phyloP scores from a whole-genome alignment of 2,329 filamentous ascomycete species.

The Akanthomyces dipterigenus region DNA sequence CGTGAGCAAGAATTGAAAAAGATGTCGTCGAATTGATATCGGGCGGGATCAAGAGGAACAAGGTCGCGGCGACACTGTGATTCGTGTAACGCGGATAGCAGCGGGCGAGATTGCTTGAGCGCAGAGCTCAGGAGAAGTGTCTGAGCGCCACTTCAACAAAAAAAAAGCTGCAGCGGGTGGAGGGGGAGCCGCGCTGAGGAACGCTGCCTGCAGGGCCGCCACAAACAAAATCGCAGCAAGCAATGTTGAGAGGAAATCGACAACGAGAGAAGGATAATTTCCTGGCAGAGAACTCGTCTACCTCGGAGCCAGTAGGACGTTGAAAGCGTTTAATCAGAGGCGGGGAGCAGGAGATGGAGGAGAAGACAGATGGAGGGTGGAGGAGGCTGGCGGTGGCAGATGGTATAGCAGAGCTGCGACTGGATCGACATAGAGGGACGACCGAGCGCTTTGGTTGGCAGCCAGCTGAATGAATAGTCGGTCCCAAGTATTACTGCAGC shows the following conservation, averaged over 20 bases:
- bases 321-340: neutral
- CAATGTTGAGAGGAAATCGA: neutral
- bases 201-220: neutral
- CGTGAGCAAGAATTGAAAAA: neutral
- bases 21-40: slow-evolving; percentile 4
- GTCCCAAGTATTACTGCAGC: neutral
- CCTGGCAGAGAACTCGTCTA: neutral
- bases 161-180: neutral
- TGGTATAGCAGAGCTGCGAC: neutral
- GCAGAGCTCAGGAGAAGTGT: slow-evolving; percentile 10
- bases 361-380: neutral
- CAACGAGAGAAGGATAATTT: neutral
- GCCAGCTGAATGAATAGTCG: neutral
- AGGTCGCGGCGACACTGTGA: neutral
- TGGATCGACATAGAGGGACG: neutral
- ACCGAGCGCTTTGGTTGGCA: neutral
- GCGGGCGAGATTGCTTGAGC: neutral
- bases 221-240: neutral
- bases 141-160: slow-evolving; percentile 3
- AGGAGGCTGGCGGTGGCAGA: neutral
- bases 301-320: neutral
- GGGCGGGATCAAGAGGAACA: neutral
- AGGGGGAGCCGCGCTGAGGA: neutral
- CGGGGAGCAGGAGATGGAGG: neutral
- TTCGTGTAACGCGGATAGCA: neutral